These are phyloP conservation scores for Sicyos baderoa DNA, from an alignment of 306 rosid species.

Conservation along the genomic window DNA sequence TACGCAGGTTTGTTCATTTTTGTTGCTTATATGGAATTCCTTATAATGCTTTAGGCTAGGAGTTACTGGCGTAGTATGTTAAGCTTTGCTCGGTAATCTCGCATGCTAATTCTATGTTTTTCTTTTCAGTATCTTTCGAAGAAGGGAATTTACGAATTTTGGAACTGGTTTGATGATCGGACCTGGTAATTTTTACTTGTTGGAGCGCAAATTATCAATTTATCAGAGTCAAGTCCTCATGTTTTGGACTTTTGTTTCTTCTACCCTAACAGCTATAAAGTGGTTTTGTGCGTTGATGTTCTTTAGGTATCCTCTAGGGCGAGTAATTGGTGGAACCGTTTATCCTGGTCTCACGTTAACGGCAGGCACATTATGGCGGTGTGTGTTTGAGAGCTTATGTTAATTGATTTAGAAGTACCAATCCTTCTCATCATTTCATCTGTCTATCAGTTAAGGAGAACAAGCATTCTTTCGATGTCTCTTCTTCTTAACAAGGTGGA, in stretches of 20 bases:
- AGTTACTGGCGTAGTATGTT: neutral
- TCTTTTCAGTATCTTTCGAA: slow-evolving; percentile 71
- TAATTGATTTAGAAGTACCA: neutral
- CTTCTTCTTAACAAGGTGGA: slow-evolving; percentile 7
- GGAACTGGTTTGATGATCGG: slow-evolving; percentile 99
- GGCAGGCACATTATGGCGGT: slow-evolving; percentile 91
- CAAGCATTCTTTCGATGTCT: neutral
- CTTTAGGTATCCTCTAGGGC: slow-evolving; percentile 97
- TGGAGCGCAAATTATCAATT: neutral
- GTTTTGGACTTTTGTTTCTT: neutral
- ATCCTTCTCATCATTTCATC: neutral
- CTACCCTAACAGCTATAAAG: slow-evolving; percentile 24
- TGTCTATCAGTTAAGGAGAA: neutral
- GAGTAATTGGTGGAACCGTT: slow-evolving; percentile 98
- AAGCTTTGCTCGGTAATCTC: neutral
- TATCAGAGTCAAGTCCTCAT: slow-evolving; percentile 11
- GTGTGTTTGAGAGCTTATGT: slow-evolving; percentile 26
- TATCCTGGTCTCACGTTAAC: slow-evolving; percentile 96
- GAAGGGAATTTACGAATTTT: slow-evolving; percentile 93
- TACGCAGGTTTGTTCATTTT: slow-evolving; percentile 62
- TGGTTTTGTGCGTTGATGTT: slow-evolving; percentile 10
- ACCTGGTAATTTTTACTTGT: slow-evolving; percentile 57
- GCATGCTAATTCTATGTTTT: slow-evolving; percentile 10
- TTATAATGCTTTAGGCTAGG: neutral
- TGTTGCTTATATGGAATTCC: neutral